Conservation (phyloP, 2,329 filamentous ascomycete species). For the Nemania sp. region DNA sequence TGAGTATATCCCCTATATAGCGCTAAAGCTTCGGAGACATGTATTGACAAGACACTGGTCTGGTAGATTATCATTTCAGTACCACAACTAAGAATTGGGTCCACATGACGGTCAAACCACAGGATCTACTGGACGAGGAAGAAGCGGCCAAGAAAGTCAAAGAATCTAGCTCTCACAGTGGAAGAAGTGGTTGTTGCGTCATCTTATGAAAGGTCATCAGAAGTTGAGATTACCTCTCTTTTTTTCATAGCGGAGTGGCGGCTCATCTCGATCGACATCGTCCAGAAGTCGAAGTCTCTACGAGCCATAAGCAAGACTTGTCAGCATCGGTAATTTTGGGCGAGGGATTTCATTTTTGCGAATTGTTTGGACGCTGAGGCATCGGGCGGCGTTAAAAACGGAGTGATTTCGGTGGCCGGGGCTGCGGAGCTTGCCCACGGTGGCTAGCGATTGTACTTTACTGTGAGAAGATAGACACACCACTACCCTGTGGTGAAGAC, state of each 20-base stretch:
- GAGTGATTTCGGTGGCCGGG: slow-evolving; percentile 30
- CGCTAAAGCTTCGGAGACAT: not conserved
- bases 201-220: slow-evolving; percentile 47
- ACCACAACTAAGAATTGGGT: slow-evolving; percentile 74
- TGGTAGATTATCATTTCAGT: slow-evolving; percentile 74
- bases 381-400: slow-evolving; percentile 40
- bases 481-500: slow-evolving; percentile 22
- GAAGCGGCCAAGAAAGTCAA: slow-evolving; percentile 73
- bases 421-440: slow-evolving; percentile 32
- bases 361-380: slow-evolving; percentile 35
- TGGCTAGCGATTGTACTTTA: slow-evolving; percentile 37
- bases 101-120: slow-evolving; percentile 82
- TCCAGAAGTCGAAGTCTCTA: slow-evolving; percentile 12
- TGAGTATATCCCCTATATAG: slow-evolving; percentile 58
- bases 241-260: slow-evolving; percentile 15
- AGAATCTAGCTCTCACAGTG: slow-evolving; percentile 46
- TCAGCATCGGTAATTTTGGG: slow-evolving; percentile 30
- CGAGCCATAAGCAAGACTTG: slow-evolving; percentile 13
- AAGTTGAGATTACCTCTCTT: slow-evolving; percentile 8
- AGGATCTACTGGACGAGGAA: slow-evolving; percentile 78
- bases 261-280: slow-evolving; percentile 19
- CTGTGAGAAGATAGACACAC: slow-evolving; percentile 35
- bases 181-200: slow-evolving; percentile 51
- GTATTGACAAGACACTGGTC: slow-evolving; percentile 15
- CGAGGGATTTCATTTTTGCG: slow-evolving; percentile 11